phyloP scores from a whole-genome alignment of 768 basidiomycete species.

The Russula virescens region DNA sequence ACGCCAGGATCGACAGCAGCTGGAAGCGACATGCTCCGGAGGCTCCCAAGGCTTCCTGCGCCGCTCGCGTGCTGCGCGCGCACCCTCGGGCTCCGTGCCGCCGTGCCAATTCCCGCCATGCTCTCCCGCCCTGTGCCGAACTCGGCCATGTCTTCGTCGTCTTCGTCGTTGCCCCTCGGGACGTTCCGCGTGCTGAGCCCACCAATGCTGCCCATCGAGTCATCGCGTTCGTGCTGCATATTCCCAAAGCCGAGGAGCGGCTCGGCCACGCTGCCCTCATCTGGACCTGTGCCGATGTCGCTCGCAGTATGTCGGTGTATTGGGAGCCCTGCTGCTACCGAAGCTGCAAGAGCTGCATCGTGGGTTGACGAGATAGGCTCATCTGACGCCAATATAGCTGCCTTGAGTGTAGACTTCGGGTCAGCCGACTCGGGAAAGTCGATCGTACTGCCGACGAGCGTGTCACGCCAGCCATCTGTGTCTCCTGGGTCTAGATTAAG shows the following conservation, averaged over 20 bases:
- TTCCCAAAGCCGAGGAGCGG: constrained; percentile 31
- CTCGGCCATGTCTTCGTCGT: constrained; percentile 7
- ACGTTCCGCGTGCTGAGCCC: background rate
- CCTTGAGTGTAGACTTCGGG: background rate
- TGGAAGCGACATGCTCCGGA: constrained; percentile 1
- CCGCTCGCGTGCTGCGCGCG: constrained; percentile 1
- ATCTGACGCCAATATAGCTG: background rate
- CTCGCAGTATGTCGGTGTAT: constrained; percentile 10
- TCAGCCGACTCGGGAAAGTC: constrained; percentile 1
- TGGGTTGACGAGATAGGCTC: constrained; percentile 1
- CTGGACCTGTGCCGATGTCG: constrained; percentile 10
- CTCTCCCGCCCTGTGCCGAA: constrained; percentile 23
- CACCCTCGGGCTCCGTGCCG: constrained; percentile 31
- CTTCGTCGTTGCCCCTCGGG: background rate
- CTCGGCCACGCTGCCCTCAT: constrained; percentile 23
- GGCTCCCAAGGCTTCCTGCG: constrained; percentile 1
- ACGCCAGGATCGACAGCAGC: background rate
- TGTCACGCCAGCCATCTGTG: constrained; percentile 19
- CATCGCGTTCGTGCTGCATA: constrained; percentile 9
- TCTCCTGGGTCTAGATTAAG: constrained; percentile 21
- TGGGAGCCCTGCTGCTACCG: background rate
- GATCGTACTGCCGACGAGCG: constrained; percentile 20
- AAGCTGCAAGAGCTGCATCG: constrained; percentile 1
- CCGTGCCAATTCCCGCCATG: constrained; percentile 46
- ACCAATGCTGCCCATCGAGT: constrained; percentile 29